Evolutionary conservation across 768 basidiomycete species (phyloP), one percentile per base, ranked within the genome.

Genomic region (Phanerochaete sordida): DNA sequence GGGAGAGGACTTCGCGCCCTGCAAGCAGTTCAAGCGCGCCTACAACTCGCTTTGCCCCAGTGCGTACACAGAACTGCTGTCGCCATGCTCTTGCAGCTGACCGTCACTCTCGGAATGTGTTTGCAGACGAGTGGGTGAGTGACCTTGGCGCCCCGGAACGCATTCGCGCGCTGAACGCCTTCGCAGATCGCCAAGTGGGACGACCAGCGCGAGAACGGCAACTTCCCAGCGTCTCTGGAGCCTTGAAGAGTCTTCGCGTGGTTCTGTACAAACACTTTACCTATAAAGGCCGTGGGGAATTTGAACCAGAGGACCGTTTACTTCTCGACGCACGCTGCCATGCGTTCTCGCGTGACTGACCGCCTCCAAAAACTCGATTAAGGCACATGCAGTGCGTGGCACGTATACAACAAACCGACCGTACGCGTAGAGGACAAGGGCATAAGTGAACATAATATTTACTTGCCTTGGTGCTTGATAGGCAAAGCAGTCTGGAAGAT

Each of bases 1-100:
- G 79, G 97, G 97, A 66, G 97, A 99, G 67, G 97, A 98, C 61
- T 98, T 87, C 73, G 86, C 88, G n/a, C 95, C 97, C 1, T 98
- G 97, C 88, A 94, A 94, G 79, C 95, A 97, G 76, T 99, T 99
- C 86, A 91, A 90, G 80, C 85, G 86, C 74, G 92, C 92, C 28
- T 99, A 94, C 82, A 84, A 93, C 80, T 94, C 95, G 44, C 85
- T 98, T 61, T 99, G 97, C 79, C 97, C 97, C 64, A 98, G 97
- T 98, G 68, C 74, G 94, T 87, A 44, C n/a, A 51, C 43, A 31
- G n/a, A 28, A n/a, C 8, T 19, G 11, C 6, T 9, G 24, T 49
- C 45, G 1, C n/a, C 28, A 24, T 55, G 24, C 61, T 44, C 27
- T 59, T 4, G 5, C 31, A 35, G 11, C 26, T 55, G 50, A 11